A percentile compares a stretch with the other conserved stretches of the same genome.
Conservation (phyloP, 306 rosid genomes). For the Pyrus bretschneideri region DNA sequence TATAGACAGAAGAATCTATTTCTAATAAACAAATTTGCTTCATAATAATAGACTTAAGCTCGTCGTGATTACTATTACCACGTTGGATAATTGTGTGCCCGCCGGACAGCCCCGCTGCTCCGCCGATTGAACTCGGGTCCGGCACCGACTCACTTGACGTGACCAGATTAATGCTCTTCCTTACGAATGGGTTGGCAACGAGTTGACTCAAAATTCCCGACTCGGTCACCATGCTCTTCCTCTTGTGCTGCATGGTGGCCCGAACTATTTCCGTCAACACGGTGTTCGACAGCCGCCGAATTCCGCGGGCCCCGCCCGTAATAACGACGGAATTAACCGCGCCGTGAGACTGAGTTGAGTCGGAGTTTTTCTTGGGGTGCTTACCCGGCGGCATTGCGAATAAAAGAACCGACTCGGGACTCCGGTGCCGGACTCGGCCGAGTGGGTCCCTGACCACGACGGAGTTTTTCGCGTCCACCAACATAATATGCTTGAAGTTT, state of each 20-base stretch:
- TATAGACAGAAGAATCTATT: constrained; percentile 72
- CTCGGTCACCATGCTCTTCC: constrained; percentile 46
- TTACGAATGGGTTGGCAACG: constrained; percentile 32
- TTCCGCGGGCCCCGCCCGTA: constrained; percentile 75
- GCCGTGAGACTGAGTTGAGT: constrained; percentile 20
- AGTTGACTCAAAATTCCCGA: constrained; percentile 57
- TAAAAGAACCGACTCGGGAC: constrained; percentile 48
- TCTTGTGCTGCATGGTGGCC: constrained; percentile 43
- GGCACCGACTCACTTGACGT: constrained; percentile 40
- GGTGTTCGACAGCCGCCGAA: constrained; percentile 52
- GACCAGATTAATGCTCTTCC: constrained; percentile 39
- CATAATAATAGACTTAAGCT: constrained; percentile 40
- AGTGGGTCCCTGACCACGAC: constrained; percentile 53
- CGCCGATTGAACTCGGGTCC: constrained; percentile 41
- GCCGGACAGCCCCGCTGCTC: constrained; percentile 22
- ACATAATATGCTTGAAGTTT: constrained; percentile 59
- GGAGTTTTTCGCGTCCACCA: constrained; percentile 42
- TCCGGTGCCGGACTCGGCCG: constrained; percentile 39
- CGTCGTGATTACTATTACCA: constrained; percentile 30
- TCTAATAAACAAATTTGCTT: constrained; percentile 49
- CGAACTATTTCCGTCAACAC: constrained; percentile 55
- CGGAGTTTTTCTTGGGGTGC: constrained; percentile 38
- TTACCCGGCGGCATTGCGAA: constrained; percentile 13
- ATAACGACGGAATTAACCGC: constrained; percentile 39
- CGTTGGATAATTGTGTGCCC: constrained; percentile 40